Evolutionary conservation across 306 rosid genomes (phyloP).

Genomic region (Vigna mungo): DNA sequence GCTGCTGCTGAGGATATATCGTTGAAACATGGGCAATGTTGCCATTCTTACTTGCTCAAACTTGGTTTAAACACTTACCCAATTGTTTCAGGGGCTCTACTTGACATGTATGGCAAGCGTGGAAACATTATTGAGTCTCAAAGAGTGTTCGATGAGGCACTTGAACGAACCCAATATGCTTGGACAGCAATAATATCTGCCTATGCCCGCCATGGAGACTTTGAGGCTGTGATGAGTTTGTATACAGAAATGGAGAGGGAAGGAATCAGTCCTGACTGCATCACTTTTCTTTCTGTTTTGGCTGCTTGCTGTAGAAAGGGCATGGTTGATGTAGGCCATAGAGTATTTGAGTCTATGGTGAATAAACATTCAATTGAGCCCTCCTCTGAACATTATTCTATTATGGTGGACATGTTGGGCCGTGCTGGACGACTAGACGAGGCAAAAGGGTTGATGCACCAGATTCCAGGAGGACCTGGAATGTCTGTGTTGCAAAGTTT

Average conservation of each 20-base stretch:
- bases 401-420: conserved; percentile 86
- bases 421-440: conserved; percentile 72
- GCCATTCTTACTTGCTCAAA: conserved; percentile 73
- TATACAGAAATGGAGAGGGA: conserved; percentile 68
- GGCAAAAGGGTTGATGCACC: conserved; percentile 63
- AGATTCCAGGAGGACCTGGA: conserved; percentile 74
- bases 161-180: conserved; percentile 62
- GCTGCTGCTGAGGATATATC: conserved; percentile 78
- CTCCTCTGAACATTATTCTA: conserved; percentile 70
- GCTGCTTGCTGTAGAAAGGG: conserved; percentile 84
- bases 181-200: conserved; percentile 88
- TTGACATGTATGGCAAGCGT: conserved; percentile 89
- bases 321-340: conserved; percentile 69
- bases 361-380: conserved; percentile 68
- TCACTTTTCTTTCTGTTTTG: conserved; percentile 78
- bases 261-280: conserved; percentile 63
- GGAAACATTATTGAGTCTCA: conserved; percentile 74
- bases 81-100: conserved; percentile 71
- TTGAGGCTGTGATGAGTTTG: conserved; percentile 63
- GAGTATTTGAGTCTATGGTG: conserved; percentile 64
- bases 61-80: conserved; percentile 66
- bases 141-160: conserved; percentile 66
- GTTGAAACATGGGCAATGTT: conserved; percentile 70
- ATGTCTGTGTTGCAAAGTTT: conserved; percentile 75
- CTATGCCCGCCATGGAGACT: conserved; percentile 78